phyloP scores from a whole-genome alignment of 2,329 filamentous ascomycete genomes.

The Zasmidium angulare region DNA sequence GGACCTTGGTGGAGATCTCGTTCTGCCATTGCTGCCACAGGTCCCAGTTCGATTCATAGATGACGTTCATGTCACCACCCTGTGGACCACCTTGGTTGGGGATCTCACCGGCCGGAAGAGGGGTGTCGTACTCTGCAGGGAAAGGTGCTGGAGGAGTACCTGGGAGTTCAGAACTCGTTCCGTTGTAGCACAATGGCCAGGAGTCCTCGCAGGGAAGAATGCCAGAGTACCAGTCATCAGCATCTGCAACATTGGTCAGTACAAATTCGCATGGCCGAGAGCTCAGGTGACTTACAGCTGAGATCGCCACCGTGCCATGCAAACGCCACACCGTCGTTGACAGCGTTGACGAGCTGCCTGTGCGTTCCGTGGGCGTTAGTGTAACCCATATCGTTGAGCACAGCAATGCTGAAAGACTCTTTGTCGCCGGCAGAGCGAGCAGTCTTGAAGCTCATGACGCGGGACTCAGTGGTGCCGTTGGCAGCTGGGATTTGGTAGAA shows the following conservation, averaged over 20 bases:
- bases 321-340: constrained; percentile 49
- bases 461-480: constrained; percentile 52
- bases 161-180: constrained; percentile 44
- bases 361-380: constrained; percentile 53
- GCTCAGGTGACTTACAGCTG: constrained; percentile 29
- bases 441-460: constrained; percentile 49
- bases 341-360: constrained; percentile 43
- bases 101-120: constrained; percentile 47
- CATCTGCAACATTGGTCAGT: constrained; percentile 30
- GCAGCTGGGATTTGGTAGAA: constrained; percentile 52
- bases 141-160: constrained; percentile 37
- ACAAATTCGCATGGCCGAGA: neutral
- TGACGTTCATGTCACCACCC: constrained; percentile 50
- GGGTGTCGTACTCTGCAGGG: constrained; percentile 44
- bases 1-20: constrained; percentile 44
- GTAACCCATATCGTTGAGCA: constrained; percentile 57
- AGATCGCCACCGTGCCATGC: constrained; percentile 56
- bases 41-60: constrained; percentile 56
- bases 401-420: constrained; percentile 46
- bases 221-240: constrained; percentile 54
- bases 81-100: constrained; percentile 48
- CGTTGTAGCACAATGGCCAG: constrained; percentile 56
- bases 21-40: constrained; percentile 54
- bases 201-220: constrained; percentile 48
- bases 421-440: constrained; percentile 45